These are phyloP conservation scores for Myxozyma neotropica DNA, from an alignment of 805 yeast genomes.

Conservation along the genomic window DNA sequence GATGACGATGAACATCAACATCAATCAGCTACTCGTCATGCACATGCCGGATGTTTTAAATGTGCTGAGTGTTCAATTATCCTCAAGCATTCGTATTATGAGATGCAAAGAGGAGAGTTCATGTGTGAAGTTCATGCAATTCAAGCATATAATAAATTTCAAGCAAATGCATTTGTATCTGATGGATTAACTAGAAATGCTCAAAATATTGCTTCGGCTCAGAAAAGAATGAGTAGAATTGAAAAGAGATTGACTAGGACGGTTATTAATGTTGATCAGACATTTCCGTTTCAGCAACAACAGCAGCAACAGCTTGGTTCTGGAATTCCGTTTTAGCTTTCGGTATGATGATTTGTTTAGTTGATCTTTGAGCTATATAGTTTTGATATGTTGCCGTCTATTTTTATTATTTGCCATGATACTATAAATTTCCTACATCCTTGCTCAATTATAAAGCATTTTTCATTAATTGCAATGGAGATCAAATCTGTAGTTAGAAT, in stretches of 20 bases:
- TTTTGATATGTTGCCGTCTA: too few relatives aligned
- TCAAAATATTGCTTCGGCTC: not conserved
- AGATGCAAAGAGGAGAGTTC: conserved; percentile 41
- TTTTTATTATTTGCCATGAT: too few relatives aligned
- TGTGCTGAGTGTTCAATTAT: conserved; percentile 60
- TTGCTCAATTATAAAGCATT: too few relatives aligned
- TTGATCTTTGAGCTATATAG: too few relatives aligned
- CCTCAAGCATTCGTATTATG: conserved; percentile 41
- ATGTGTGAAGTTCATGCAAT: conserved; percentile 45
- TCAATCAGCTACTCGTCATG: conserved; percentile 46
- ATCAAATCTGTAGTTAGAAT: too few relatives aligned
- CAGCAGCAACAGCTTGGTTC: not conserved
- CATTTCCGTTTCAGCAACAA: not conserved
- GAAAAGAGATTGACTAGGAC: conserved; percentile 1
- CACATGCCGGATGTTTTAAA: conserved; percentile 72
- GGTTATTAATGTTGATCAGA: not conserved
- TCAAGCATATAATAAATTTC: conserved; percentile 15
- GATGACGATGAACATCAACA: not conserved
- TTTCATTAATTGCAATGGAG: too few relatives aligned
- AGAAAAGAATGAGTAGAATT: conserved; percentile 7
- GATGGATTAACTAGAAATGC: not conserved
- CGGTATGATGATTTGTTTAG: too few relatives aligned
- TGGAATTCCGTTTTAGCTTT: not conserved
- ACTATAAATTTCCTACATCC: too few relatives aligned
- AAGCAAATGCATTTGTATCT: conserved; percentile 15